phyloP scores from a whole-genome alignment of 2,329 filamentous ascomycete genomes.

The Cryphonectria nitschkei region DNA sequence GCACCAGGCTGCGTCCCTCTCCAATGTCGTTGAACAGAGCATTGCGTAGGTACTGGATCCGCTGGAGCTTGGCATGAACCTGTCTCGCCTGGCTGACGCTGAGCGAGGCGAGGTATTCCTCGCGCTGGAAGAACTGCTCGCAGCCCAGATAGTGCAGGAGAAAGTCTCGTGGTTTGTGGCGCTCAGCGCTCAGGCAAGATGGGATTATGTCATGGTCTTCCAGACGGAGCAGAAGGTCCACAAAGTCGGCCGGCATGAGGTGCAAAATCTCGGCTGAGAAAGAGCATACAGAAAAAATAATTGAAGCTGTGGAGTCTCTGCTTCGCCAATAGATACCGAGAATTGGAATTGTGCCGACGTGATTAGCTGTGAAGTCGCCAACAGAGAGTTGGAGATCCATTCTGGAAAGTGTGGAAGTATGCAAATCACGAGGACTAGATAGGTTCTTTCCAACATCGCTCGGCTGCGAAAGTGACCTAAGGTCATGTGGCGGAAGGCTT shows the following conservation, averaged over 20 bases:
- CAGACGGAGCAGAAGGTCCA: constrained; percentile 20
- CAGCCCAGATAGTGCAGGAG: constrained; percentile 29
- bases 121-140: constrained; percentile 29
- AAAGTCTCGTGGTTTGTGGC: constrained; percentile 26
- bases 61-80: constrained; percentile 18
- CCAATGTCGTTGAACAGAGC: constrained; percentile 19
- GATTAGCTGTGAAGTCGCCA: not conserved
- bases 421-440: not conserved
- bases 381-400: not conserved
- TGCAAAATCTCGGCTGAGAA: not conserved
- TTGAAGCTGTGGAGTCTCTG: not conserved
- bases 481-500: not conserved
- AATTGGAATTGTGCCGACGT: not conserved
- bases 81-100: constrained; percentile 17
- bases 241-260: constrained; percentile 20
- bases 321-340: not conserved
- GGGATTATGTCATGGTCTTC: constrained; percentile 29
- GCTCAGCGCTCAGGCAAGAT: constrained; percentile 27
- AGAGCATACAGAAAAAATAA: not conserved
- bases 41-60: constrained; percentile 19
- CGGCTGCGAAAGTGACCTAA: not conserved
- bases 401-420: not conserved
- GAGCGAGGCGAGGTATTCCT: constrained; percentile 22
- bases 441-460: not conserved
- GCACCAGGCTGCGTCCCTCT: constrained; percentile 20